Conservation (phyloP, 2,329 filamentous ascomycete species). For the Trichoderma asperellum region DNA sequence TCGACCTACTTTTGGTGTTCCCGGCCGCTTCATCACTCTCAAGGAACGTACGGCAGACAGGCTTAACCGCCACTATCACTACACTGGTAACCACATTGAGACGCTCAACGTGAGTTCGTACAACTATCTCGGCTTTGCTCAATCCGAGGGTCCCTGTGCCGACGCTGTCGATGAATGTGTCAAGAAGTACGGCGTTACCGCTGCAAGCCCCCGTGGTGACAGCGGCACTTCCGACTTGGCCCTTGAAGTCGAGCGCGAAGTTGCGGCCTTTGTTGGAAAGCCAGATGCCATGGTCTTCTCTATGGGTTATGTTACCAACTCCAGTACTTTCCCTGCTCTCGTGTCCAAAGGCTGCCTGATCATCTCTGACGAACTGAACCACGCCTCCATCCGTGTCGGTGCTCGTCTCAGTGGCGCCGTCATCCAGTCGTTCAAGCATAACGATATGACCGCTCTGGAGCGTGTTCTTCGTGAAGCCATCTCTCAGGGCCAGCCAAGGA, state of each 20-base stretch:
- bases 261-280: constrained; percentile 93
- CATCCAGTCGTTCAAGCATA: constrained; percentile 97
- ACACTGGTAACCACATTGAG: constrained; percentile 88
- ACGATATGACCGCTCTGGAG: constrained; percentile 89
- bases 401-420: constrained; percentile 92
- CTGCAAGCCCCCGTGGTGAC: constrained; percentile 80
- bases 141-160: constrained; percentile 94
- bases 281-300: constrained; percentile 95
- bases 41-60: constrained; percentile 90
- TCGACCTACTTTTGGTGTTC: constrained; percentile 88
- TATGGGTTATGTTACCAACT: constrained; percentile 98
- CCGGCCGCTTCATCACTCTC: constrained; percentile 89
- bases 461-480: constrained; percentile 86
- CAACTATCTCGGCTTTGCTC: constrained; percentile 98
- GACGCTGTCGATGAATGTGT: constrained; percentile 87
- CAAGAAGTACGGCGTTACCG: constrained; percentile 81
- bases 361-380: constrained; percentile 96
- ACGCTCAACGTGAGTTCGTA: constrained; percentile 99
- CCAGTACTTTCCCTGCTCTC: constrained; percentile 87
- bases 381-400: constrained; percentile 95
- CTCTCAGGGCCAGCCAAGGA: constrained; percentile 93
- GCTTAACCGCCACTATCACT: constrained; percentile 86
- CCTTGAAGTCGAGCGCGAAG: constrained; percentile 83
- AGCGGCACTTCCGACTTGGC: constrained; percentile 86
- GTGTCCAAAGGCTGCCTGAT: constrained; percentile 92